Conservation (phyloP, 2,329 filamentous ascomycete species). For the Colletotrichum siamense region DNA sequence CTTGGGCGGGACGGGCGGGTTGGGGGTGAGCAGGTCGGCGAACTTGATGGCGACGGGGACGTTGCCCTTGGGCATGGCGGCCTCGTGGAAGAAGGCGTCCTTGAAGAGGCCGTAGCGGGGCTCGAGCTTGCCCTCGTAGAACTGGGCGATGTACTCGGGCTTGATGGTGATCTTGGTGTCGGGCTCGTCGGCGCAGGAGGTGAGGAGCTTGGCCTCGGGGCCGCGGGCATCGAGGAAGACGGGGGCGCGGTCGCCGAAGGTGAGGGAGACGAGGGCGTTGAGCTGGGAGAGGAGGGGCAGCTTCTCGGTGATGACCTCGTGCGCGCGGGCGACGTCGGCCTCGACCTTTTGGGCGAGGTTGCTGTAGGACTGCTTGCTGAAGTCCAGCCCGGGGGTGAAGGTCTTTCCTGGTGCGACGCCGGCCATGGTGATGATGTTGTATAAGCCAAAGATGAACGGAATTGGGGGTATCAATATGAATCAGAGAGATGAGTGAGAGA, state of each 20-base stretch:
- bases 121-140: slow-evolving; percentile 5
- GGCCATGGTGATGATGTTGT: neutral
- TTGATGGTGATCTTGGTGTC: neutral
- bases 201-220: neutral
- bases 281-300: neutral
- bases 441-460: neutral
- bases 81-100: neutral
- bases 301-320: neutral
- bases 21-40: neutral
- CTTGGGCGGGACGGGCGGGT: neutral
- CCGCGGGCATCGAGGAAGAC: slow-evolving; percentile 5
- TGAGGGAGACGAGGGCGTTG: neutral
- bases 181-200: neutral
- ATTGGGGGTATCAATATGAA: neutral
- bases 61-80: slow-evolving; percentile 1
- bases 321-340: neutral
- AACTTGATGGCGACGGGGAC: neutral
- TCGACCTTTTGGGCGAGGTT: neutral
- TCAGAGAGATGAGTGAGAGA: neutral
- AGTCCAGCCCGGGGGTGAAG: neutral
- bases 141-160: neutral
- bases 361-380: neutral
- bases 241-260: neutral
- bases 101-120: neutral
- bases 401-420: neutral